phyloP scores from a whole-genome alignment of 441 rosid species.

The Francoa sonchifolia region DNA sequence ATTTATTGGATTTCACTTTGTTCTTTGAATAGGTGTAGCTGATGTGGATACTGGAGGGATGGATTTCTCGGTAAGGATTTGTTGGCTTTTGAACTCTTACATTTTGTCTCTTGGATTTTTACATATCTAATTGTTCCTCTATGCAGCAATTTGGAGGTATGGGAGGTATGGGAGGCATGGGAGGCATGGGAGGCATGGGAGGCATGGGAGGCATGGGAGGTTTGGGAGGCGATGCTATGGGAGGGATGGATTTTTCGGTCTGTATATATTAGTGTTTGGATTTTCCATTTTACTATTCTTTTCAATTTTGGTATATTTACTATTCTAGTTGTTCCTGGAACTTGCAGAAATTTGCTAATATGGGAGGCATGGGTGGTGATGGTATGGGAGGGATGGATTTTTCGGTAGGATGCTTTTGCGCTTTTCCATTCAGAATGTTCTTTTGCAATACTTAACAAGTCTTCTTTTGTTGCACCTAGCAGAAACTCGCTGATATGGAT shows the following conservation, averaged over 20 bases:
- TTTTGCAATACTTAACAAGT: no score
- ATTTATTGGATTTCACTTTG: neutral
- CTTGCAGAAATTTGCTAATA: neutral
- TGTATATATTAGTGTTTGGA: neutral
- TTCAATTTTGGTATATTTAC: neutral
- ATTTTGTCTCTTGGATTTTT: no score
- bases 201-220: slow-evolving; percentile 20
- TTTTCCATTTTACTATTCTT: neutral
- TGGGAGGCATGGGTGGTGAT: slow-evolving; percentile 19
- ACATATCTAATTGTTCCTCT: neutral
- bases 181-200: slow-evolving; percentile 19
- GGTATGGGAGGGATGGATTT: no score
- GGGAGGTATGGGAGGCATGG: slow-evolving; percentile 23
- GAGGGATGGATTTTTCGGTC: neutral
- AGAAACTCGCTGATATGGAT: no score
- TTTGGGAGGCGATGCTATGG: slow-evolving; percentile 10
- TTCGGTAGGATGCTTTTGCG: no score
- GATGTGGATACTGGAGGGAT: slow-evolving; percentile 70
- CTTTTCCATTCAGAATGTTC: no score
- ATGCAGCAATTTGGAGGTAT: slow-evolving; percentile 35
- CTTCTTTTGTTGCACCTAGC: no score
- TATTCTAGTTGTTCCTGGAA: neutral
- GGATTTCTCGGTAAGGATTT: slow-evolving; percentile 81
- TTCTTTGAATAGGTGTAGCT: slow-evolving; percentile 27
- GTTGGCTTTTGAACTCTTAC: no score